Evolutionary conservation across 2,329 filamentous ascomycete species (phyloP).

Genomic region (Neospermospora avenae): DNA sequence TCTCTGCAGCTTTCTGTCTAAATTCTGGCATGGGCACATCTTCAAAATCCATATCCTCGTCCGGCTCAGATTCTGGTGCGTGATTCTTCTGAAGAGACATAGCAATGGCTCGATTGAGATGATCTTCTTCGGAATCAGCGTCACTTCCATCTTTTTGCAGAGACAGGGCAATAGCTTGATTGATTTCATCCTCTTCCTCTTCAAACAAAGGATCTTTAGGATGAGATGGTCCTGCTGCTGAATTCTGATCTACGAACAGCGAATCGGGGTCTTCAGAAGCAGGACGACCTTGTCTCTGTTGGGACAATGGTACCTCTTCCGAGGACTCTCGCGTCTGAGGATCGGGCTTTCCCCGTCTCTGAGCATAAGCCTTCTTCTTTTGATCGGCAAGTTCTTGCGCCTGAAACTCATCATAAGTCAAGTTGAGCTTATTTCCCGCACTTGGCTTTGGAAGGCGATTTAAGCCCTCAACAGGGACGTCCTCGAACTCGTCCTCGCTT

Average conservation of each 20-base stretch:
- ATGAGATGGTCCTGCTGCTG: slow-evolving; percentile 12
- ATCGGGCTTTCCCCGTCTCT: slow-evolving; percentile 13
- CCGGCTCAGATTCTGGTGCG: slow-evolving; percentile 31
- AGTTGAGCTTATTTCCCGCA: slow-evolving; percentile 15
- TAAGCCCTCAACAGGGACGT: slow-evolving; percentile 37
- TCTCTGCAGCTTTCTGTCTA: slow-evolving; percentile 52
- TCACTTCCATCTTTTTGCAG: slow-evolving; percentile 48
- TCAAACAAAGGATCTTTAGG: slow-evolving; percentile 14
- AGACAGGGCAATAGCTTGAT: slow-evolving; percentile 79
- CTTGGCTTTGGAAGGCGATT: slow-evolving; percentile 35
- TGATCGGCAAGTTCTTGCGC: slow-evolving; percentile 29
- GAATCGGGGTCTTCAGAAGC: slow-evolving; percentile 26
- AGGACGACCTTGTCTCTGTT: slow-evolving; percentile 9
- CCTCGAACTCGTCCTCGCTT: slow-evolving; percentile 56
- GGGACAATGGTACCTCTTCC: slow-evolving; percentile 14
- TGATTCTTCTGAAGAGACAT: slow-evolving; percentile 74
- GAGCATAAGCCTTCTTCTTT: slow-evolving; percentile 22
- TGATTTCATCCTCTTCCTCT: slow-evolving; percentile 62
- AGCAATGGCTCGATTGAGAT: slow-evolving; percentile 77
- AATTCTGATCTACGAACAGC: slow-evolving; percentile 31
- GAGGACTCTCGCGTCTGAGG: slow-evolving; percentile 13
- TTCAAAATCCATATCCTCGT: slow-evolving; percentile 43
- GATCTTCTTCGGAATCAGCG: slow-evolving; percentile 59
- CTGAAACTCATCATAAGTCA: slow-evolving; percentile 29
- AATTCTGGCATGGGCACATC: slow-evolving; percentile 53